Evolutionary conservation across 371 early-diverging fungal species (phyloP).

Genomic region (Mucor indicus): DNA sequence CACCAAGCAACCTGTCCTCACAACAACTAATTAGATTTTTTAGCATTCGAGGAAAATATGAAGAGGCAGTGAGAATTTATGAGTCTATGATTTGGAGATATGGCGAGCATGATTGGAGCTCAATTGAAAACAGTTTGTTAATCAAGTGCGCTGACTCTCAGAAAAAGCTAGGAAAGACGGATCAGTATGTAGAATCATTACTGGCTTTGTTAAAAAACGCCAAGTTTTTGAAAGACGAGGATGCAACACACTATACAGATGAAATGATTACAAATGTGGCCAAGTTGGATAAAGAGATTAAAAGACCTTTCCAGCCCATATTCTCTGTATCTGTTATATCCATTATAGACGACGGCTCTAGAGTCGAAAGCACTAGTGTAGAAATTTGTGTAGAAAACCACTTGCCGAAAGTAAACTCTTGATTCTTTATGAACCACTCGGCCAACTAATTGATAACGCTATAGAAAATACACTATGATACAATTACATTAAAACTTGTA

Average conservation of each 20-base stretch:
- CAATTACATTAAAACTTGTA: constrained; percentile 52
- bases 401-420: constrained; percentile 51
- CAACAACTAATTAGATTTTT: neutral
- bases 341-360: constrained; percentile 54
- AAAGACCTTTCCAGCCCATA: constrained; percentile 55
- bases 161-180: constrained; percentile 51
- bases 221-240: constrained; percentile 39
- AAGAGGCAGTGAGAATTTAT: constrained; percentile 66
- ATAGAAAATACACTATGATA: constrained; percentile 50
- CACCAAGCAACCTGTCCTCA: neutral
- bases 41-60: constrained; percentile 63
- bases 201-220: constrained; percentile 58
- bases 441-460: neutral
- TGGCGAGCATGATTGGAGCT: constrained; percentile 68
- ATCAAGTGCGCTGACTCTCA: constrained; percentile 71
- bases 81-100: constrained; percentile 64
- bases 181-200: constrained; percentile 60
- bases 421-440: no score
- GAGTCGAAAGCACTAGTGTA: constrained; percentile 61
- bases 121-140: constrained; percentile 68
- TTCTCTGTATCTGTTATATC: constrained; percentile 56
- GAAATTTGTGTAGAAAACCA: constrained; percentile 58
- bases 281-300: constrained; percentile 53
- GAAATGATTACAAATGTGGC: constrained; percentile 49
- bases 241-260: constrained; percentile 47